Evolutionary conservation across 495 filamentous ascomycete species (phyloP), one percentile per base, ranked within the genome.

Genomic region (Annulohypoxylon nitens): DNA sequence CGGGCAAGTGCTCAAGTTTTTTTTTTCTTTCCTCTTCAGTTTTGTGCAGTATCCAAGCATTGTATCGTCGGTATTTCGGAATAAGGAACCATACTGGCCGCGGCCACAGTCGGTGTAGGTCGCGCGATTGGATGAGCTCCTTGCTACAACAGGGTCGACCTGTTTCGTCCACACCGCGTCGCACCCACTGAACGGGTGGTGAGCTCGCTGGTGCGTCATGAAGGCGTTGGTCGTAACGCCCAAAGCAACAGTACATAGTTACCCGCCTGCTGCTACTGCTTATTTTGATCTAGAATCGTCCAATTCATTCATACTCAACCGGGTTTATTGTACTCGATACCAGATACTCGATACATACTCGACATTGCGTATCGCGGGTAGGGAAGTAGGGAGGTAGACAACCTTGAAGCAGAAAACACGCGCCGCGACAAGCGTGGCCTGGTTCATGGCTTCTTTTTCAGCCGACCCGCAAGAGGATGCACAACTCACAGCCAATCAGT

Each of bases 281-380:
- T 69, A 57, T 75, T 75, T 69, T 69, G 69, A 64, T 66, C 55
- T 60, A 66, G 69, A 63, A 66, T 69, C 61, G 41, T 58, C 39
- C 47, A 64, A 62, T 71, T 69, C 54, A 57, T 62, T 64, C 53
- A 57, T 50, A 30, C 50, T 57, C 61, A 64, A 69, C 48, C 39
- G 41, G 64, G 64, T 67, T 43, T 53, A 26, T 57, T 57, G 30
- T 37, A 34, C 51, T 55, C n/a, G 26, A 55, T 53, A 54, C 25
- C 14, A 9, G 20, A 26, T 51, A 34, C 53, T 23, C n/a, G 53
- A 57, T 54, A 54, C 25, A 30, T 30, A 30, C 36, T 30, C 23
- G 20, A 26, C 61, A 66, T 72, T 75, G 68, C 73, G 68, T 72
- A 72, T 75, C 73, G 73, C 73, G 73, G 73, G 64, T 75, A 71